Conservation (phyloP, 257 asterid species). For the Salvia rosmarinus region DNA sequence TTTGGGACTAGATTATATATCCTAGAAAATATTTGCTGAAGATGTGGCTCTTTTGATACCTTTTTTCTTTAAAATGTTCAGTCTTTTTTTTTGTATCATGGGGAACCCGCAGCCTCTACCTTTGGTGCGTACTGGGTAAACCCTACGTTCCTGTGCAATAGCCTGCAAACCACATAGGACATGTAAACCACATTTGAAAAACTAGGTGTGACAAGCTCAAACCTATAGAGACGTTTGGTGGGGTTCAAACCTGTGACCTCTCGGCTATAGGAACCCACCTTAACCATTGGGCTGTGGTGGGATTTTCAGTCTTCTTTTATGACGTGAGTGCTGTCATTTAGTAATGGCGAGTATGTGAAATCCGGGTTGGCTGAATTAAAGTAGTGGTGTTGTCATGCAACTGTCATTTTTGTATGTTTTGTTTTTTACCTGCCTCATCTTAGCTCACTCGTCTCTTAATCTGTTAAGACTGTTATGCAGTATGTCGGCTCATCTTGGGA, state of each 20-base stretch:
- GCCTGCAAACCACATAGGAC: no score
- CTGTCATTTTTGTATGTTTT: slow-evolving; percentile 35
- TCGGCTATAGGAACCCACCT: no score
- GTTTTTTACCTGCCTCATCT: slow-evolving; percentile 32
- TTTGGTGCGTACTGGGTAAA: no score
- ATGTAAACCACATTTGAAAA: no score
- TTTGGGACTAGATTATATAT: neutral
- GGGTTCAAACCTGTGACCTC: no score
- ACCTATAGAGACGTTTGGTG: no score
- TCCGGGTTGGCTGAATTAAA: slow-evolving; percentile 94
- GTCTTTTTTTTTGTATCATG: no score
- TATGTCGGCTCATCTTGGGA: slow-evolving; percentile 98
- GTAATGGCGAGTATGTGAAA: slow-evolving; percentile 96
- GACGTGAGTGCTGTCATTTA: slow-evolving; percentile 99
- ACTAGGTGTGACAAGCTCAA: no score
- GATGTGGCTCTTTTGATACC: neutral
- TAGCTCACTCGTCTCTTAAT: slow-evolving; percentile 30
- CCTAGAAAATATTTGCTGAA: slow-evolving; percentile 4
- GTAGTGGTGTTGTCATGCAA: slow-evolving; percentile 91
- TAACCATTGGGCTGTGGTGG: no score
- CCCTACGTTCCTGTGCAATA: no score
- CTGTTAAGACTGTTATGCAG: slow-evolving; percentile 61
- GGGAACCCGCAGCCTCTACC: no score
- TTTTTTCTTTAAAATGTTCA: slow-evolving; percentile 18
- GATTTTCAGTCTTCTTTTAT: slow-evolving; percentile 88